These are phyloP conservation scores for Penstemon eatonii DNA, from an alignment of 257 asterid species.

Conservation along the genomic window DNA sequence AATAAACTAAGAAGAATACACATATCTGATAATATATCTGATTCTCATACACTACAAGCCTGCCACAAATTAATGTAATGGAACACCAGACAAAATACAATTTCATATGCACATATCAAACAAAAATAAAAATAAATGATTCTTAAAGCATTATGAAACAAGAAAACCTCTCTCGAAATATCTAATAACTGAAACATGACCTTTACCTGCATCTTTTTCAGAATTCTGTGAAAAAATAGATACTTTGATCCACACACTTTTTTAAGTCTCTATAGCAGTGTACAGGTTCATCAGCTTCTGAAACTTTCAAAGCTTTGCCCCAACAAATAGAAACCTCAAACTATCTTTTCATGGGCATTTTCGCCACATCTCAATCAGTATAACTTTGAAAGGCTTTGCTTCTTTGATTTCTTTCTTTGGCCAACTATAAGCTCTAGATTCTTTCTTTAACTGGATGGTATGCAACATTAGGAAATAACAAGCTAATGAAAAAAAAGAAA, in stretches of 20 bases:
- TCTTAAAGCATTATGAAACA: constrained; percentile 16
- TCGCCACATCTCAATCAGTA: constrained; percentile 66
- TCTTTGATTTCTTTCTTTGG: constrained; percentile 83
- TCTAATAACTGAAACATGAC: constrained; percentile 57
- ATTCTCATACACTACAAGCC: constrained; percentile 22
- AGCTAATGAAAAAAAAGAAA: constrained; percentile 27
- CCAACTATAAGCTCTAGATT: constrained; percentile 83
- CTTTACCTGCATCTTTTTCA: constrained; percentile 79
- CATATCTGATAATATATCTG: constrained; percentile 4
- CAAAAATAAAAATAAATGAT: background rate
- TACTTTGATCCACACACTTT: constrained; percentile 61
- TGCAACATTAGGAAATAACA: constrained; percentile 62
- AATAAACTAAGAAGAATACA: constrained; percentile 17
- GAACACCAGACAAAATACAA: constrained; percentile 18
- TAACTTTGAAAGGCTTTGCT: constrained; percentile 73
- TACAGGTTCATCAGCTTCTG: constrained; percentile 70
- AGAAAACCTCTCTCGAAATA: constrained; percentile 31
- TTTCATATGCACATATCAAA: constrained; percentile 19
- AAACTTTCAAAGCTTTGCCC: constrained; percentile 59
- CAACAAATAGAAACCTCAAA: constrained; percentile 49
- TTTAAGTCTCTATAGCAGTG: constrained; percentile 67
- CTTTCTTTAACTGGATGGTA: constrained; percentile 84
- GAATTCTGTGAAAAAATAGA: constrained; percentile 58
- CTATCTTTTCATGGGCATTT: constrained; percentile 53
- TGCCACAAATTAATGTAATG: constrained; percentile 15